These are phyloP conservation scores for Ustilago bromivora DNA, from an alignment of 1,284 basidiomycete genomes.

Conservation along the genomic window DNA sequence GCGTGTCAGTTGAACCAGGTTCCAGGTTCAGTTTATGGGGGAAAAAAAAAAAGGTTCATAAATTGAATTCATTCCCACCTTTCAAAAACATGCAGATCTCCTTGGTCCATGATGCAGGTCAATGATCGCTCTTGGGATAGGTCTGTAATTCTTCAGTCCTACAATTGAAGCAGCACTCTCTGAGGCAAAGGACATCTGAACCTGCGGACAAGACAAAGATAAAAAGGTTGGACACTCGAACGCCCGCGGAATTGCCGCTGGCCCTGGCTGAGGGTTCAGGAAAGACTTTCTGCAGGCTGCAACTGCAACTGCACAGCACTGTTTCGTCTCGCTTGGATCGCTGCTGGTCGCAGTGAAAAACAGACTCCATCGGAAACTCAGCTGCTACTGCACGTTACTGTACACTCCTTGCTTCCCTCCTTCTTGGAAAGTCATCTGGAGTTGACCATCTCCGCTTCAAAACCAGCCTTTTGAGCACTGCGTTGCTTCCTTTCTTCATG, in stretches of 20 bases:
- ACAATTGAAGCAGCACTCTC: too few species aligned
- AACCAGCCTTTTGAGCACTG: background rate
- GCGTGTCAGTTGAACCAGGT: slow-evolving; percentile 8
- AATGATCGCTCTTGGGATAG: background rate
- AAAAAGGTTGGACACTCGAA: background rate
- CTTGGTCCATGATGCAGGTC: background rate
- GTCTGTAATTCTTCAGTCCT: too few species aligned
- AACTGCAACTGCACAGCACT: slow-evolving; percentile 1
- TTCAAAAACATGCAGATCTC: background rate
- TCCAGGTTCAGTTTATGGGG: background rate
- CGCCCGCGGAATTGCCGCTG: slow-evolving; percentile 6
- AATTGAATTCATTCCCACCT: background rate
- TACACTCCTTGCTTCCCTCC: background rate
- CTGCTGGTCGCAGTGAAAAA: background rate
- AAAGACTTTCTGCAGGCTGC: background rate
- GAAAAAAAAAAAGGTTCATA: background rate
- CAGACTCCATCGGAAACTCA: background rate
- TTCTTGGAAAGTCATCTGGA: background rate
- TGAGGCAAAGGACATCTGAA: background rate
- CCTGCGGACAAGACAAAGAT: background rate
- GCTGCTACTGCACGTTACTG: background rate
- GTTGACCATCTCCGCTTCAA: background rate
- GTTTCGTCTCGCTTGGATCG: slow-evolving; percentile 6
- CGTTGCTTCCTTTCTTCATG: too few species aligned
- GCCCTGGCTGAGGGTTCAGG: background rate